Evolutionary conservation across 805 yeast genomes (phyloP).

Genomic region (Candida argentea): DNA sequence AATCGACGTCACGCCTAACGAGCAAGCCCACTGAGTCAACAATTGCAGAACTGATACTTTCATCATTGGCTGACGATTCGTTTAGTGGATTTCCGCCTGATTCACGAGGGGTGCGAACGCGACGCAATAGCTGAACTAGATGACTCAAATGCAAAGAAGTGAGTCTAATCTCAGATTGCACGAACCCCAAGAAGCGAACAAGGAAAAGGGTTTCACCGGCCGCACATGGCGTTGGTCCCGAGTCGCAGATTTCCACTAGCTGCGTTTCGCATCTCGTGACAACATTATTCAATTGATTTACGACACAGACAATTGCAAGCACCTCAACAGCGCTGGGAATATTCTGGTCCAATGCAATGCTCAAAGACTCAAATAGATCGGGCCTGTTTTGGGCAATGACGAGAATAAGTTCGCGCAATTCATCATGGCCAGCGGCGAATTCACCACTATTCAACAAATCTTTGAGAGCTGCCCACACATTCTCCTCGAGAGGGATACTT

Average conservation of each 20-base stretch:
- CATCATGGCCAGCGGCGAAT: too few species aligned
- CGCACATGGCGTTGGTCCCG: constrained; percentile 24
- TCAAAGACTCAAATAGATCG: constrained; percentile 3
- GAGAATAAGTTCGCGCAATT: constrained; percentile 2
- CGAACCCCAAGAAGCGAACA: constrained; percentile 39
- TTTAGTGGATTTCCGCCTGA: constrained; percentile 4
- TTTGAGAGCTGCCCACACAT: too few species aligned
- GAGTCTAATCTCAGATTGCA: constrained; percentile 18
- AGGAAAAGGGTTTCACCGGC: constrained; percentile 19
- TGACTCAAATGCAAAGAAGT: constrained; percentile 20
- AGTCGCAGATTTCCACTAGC: constrained; percentile 22
- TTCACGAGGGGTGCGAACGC: constrained; percentile 1
- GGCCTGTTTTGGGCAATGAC: constrained; percentile 3
- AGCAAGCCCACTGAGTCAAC: constrained; percentile 6
- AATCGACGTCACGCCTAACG: constrained; percentile 3
- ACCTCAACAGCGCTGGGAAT: constrained; percentile 19
- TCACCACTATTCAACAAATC: too few species aligned
- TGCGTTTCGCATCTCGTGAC: constrained; percentile 17
- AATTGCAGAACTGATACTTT: constrained; percentile 4
- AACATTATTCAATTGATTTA: constrained; percentile 10
- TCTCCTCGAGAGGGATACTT: too few species aligned
- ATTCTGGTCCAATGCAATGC: constrained; percentile 8
- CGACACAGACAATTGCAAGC: constrained; percentile 18
- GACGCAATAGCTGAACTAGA: constrained; percentile 21
- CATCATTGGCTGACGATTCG: constrained; percentile 4